Percentiles rank a stretch among this genome's conserved stretches.
phyloP scores from a whole-genome alignment of 2,329 filamentous ascomycete species.

The Scytalidium sp. region DNA sequence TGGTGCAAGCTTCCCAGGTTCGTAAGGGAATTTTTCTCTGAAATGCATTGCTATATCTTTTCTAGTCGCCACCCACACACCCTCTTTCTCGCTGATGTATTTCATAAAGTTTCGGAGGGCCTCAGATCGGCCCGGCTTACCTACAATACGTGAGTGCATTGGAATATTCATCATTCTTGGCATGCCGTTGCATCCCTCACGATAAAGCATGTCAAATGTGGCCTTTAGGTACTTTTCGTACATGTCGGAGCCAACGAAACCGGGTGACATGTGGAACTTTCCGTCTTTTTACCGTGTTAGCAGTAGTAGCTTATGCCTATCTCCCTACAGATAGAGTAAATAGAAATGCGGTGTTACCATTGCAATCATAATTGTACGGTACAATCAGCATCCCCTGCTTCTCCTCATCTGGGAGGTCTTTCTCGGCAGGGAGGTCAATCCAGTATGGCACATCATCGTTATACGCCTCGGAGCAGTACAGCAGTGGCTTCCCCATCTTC shows the following conservation, averaged over 20 bases:
- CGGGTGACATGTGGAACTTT: conserved; percentile 21
- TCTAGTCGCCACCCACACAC: conserved; percentile 51
- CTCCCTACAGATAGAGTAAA: no score
- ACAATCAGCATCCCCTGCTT: conserved; percentile 47
- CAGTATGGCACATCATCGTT: conserved; percentile 55
- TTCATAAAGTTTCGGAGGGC: conserved; percentile 50
- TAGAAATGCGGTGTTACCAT: conserved; percentile 27
- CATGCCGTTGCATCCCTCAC: conserved; percentile 30
- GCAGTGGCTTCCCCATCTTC: conserved; percentile 46
- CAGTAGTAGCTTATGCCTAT: neutral
- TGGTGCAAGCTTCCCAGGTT: conserved; percentile 24
- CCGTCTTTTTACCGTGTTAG: conserved; percentile 8
- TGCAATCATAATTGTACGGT: conserved; percentile 52
- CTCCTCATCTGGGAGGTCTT: conserved; percentile 29
- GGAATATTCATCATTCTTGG: conserved; percentile 57
- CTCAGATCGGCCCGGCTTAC: conserved; percentile 46
- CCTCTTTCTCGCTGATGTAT: conserved; percentile 45
- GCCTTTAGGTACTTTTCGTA: conserved; percentile 40
- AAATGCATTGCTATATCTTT: conserved; percentile 49
- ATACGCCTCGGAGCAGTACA: conserved; percentile 47
- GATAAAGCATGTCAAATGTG: conserved; percentile 52
- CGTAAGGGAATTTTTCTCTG: conserved; percentile 44
- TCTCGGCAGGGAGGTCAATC: conserved; percentile 48
- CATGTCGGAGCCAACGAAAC: conserved; percentile 14
- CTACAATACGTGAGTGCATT: conserved; percentile 48